Conservation (phyloP, 2,329 filamentous ascomycete species). For the Beauveria pseudobassiana region DNA sequence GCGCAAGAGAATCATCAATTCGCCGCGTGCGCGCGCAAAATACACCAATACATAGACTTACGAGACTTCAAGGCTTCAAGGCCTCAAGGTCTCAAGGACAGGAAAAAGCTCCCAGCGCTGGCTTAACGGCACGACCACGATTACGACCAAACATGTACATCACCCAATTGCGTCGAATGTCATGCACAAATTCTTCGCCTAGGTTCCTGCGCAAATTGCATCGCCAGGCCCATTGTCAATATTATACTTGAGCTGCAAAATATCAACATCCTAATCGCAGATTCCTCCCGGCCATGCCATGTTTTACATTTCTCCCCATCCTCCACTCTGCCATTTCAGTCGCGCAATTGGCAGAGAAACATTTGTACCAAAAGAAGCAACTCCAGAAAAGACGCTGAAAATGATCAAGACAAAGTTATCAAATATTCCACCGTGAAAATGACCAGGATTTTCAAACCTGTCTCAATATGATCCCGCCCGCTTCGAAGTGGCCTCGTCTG, state of each 20-base stretch:
- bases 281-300: not conserved
- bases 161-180: not conserved
- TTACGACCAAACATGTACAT: not conserved
- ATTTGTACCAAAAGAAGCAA: not conserved
- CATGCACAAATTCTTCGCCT: not conserved
- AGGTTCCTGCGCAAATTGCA: not conserved
- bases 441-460: not conserved
- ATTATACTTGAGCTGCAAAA: not conserved
- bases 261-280: not conserved
- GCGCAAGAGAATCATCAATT: no score
- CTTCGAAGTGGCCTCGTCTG: constrained; percentile 21
- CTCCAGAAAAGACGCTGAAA: not conserved
- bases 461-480: constrained; percentile 37
- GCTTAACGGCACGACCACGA: not conserved
- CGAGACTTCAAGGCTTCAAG: no score
- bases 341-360: not conserved
- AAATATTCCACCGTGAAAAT: not conserved
- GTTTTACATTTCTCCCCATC: not conserved
- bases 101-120: no score
- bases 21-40: not conserved
- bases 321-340: not conserved
- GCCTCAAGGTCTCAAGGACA: not conserved
- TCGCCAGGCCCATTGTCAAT: not conserved
- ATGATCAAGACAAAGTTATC: not conserved
- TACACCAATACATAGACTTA: not conserved